Evolutionary conservation across 768 basidiomycete genomes (phyloP).

Genomic region (Boletus coccyginus): DNA sequence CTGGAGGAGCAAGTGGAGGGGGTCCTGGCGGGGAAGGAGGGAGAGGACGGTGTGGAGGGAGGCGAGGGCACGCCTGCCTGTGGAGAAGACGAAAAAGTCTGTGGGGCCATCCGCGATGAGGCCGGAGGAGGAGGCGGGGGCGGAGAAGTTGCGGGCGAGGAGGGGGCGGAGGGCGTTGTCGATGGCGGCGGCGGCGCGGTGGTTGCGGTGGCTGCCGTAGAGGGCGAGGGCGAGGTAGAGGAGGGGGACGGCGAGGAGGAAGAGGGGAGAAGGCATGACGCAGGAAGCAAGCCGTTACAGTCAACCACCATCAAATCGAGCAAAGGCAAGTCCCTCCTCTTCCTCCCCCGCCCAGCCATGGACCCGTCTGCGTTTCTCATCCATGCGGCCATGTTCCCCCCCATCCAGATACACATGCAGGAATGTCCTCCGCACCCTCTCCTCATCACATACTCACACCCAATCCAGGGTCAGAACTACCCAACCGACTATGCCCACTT

Average conservation of each 20-base stretch:
- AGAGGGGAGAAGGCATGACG: slow-evolving; percentile 6
- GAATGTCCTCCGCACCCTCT: slow-evolving; percentile 13
- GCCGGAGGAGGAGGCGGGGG: slow-evolving; percentile 49
- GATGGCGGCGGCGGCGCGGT: slow-evolving; percentile 62
- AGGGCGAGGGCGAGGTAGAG: slow-evolving; percentile 56
- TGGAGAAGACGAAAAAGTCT: slow-evolving; percentile 85
- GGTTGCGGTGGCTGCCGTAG: slow-evolving; percentile 61
- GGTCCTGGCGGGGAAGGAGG: slow-evolving; percentile 81
- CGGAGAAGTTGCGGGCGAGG: slow-evolving; percentile 73
- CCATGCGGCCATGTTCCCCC: slow-evolving; percentile 17
- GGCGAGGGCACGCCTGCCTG: slow-evolving; percentile 73
- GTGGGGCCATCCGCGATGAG: slow-evolving; percentile 67
- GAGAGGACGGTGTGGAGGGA: slow-evolving; percentile 80
- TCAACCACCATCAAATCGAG: slow-evolving; percentile 12
- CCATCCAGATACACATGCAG: slow-evolving; percentile 31
- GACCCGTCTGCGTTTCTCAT: slow-evolving; percentile 22
- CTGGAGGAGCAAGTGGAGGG: slow-evolving; percentile 64
- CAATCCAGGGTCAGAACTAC: slow-evolving; percentile 30
- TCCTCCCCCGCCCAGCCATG: slow-evolving; percentile 14
- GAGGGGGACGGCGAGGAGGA: slow-evolving; percentile 50
- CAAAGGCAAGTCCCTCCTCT: slow-evolving; percentile 13
- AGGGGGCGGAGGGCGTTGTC: slow-evolving; percentile 55
- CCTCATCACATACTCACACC: background rate
- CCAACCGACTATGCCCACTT: slow-evolving; percentile 62
- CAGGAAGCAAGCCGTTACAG: background rate